Conservation (phyloP, 768 basidiomycete genomes). For the Mycena galericulata region DNA sequence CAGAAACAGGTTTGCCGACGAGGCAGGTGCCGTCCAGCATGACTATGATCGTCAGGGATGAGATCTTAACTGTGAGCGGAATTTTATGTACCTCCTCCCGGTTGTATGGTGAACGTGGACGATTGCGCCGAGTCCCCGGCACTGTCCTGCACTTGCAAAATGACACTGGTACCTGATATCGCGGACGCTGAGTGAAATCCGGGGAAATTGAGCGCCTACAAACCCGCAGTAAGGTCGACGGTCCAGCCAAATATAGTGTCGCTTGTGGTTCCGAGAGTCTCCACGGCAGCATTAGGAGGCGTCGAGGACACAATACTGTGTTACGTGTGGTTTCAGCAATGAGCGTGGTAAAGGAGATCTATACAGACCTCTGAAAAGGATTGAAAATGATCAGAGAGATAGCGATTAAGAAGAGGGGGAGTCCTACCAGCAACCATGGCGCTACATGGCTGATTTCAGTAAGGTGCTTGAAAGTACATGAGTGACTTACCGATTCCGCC, state of each 20-base stretch:
- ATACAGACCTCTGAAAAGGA: slow-evolving; percentile 21
- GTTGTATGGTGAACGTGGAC: slow-evolving; percentile 8
- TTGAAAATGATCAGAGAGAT: background rate
- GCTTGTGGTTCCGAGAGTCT: background rate
- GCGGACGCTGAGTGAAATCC: background rate
- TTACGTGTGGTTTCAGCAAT: background rate
- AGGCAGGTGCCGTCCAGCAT: background rate
- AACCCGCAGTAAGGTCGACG: slow-evolving; percentile 8
- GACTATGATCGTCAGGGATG: too few relatives aligned
- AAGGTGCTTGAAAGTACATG: background rate
- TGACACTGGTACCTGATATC: slow-evolving; percentile 3
- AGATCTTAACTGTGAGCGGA: background rate
- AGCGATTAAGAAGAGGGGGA: background rate
- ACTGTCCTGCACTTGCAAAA: slow-evolving; percentile 16
- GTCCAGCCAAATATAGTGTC: slow-evolving; percentile 12
- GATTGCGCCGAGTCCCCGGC: slow-evolving; percentile 16
- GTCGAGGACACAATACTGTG: slow-evolving; percentile 17
- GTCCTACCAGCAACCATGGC: slow-evolving; percentile 21
- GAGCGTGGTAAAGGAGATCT: too few relatives aligned
- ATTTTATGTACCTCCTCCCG: background rate
- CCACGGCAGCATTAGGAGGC: background rate
- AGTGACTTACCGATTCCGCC: slow-evolving; percentile 20
- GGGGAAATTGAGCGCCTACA: background rate
- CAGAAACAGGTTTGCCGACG: too few relatives aligned
- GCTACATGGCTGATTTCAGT: background rate